phyloP scores from a whole-genome alignment of 2,329 filamentous ascomycete species.

The Paracorniculantispora psalliotae region DNA sequence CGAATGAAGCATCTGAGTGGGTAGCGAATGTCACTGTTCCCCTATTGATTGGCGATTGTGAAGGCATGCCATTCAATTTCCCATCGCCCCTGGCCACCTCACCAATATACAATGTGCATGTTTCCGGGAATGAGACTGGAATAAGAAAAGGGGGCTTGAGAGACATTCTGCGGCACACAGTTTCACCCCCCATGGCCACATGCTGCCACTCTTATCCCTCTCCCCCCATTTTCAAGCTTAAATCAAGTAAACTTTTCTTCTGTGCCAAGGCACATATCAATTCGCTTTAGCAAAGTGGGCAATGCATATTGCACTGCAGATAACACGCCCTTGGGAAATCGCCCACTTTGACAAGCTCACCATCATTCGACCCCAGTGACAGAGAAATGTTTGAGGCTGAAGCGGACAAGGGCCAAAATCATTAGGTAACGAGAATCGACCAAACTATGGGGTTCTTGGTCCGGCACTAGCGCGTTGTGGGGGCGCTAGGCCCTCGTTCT shows the following conservation, averaged over 20 bases:
- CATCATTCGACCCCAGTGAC: too few relatives aligned
- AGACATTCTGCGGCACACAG: background rate
- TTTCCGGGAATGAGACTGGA: constrained; percentile 5
- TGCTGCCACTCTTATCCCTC: background rate
- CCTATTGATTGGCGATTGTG: background rate
- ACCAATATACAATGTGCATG: background rate
- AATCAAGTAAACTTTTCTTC: background rate
- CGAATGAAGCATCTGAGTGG: too few relatives aligned
- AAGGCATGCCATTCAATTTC: background rate
- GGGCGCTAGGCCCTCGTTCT: background rate
- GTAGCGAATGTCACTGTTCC: too few relatives aligned
- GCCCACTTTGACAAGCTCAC: background rate
- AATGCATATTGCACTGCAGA: background rate
- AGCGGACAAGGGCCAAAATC: background rate
- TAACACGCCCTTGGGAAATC: constrained; percentile 7
- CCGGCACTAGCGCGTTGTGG: background rate
- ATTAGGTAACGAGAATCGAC: constrained; percentile 8
- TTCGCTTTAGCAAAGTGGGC: background rate
- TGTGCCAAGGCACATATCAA: background rate
- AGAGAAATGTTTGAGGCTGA: background rate
- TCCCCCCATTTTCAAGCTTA: background rate
- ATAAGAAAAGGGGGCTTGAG: background rate
- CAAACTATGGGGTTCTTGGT: background rate
- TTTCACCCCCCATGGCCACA: background rate
- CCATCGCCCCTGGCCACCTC: background rate